These are phyloP conservation scores for Orychophragmus violaceus DNA, from an alignment of 345 rosid species.

Conservation along the genomic window DNA sequence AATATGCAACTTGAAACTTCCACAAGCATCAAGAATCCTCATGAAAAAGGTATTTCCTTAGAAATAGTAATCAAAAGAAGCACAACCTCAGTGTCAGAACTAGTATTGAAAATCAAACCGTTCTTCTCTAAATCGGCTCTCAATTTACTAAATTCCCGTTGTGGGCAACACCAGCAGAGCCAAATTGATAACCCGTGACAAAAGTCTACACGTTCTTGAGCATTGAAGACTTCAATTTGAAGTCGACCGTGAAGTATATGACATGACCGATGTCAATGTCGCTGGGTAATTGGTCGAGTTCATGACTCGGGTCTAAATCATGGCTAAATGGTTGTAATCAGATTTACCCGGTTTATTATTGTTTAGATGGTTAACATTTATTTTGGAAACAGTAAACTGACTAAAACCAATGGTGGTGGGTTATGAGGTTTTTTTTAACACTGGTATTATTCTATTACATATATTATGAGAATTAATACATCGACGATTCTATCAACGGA, in stretches of 20 bases:
- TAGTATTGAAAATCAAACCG: slow-evolving; percentile 90
- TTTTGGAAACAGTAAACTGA: too few relatives aligned
- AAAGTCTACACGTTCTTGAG: slow-evolving; percentile 96
- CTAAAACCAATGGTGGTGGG: too few relatives aligned
- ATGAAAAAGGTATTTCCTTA: slow-evolving; percentile 81
- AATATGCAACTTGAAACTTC: slow-evolving; percentile 78
- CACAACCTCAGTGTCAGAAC: slow-evolving; percentile 95
- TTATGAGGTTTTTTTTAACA: too few relatives aligned
- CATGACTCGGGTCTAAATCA: too few relatives aligned
- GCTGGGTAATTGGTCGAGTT: slow-evolving; percentile 81
- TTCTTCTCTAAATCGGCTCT: slow-evolving; percentile 71
- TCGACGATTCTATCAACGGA: too few relatives aligned
- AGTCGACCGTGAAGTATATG: slow-evolving; percentile 90
- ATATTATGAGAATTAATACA: too few relatives aligned
- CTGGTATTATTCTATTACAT: too few relatives aligned
- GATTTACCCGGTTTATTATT: too few relatives aligned
- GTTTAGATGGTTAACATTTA: too few relatives aligned
- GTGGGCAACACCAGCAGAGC: slow-evolving; percentile 91
- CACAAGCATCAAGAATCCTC: slow-evolving; percentile 93
- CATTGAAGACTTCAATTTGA: too few relatives aligned
- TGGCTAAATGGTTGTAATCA: too few relatives aligned
- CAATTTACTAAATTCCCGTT: slow-evolving; percentile 91
- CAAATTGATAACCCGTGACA: slow-evolving; percentile 85
- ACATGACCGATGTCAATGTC: slow-evolving; percentile 91
- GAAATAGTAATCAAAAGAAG: slow-evolving; percentile 91